phyloP scores from a whole-genome alignment of 306 rosid genomes.

The Potentilla sterilis region DNA sequence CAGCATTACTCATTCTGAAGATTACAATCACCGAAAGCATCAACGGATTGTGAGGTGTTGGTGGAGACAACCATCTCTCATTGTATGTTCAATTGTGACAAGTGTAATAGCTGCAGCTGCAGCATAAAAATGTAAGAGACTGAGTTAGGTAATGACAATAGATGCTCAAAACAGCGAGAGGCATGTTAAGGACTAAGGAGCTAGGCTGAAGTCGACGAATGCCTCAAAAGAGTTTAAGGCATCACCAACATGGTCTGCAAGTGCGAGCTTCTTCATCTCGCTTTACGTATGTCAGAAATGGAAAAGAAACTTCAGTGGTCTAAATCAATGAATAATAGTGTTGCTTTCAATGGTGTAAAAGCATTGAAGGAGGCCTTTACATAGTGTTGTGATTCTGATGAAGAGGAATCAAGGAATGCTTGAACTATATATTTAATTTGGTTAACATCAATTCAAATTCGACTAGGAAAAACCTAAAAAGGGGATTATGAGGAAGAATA shows the following conservation, averaged over 20 bases:
- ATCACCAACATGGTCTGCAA: not conserved
- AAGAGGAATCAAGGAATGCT: constrained; percentile 21
- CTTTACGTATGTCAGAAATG: not conserved
- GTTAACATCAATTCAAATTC: constrained; percentile 31
- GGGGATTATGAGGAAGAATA: no score
- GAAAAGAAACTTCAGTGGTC: not conserved
- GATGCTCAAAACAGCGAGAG: not conserved
- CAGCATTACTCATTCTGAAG: not conserved
- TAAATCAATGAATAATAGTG: not conserved
- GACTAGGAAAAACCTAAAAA: not conserved
- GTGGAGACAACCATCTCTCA: not conserved
- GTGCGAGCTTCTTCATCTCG: not conserved
- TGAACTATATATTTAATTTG: constrained; percentile 12
- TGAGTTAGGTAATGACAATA: not conserved
- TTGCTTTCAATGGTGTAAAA: not conserved
- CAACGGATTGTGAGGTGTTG: not conserved
- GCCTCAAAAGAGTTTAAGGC: not conserved
- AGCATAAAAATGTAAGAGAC: not conserved
- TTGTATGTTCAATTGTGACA: not conserved
- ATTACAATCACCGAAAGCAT: not conserved
- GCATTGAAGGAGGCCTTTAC: not conserved
- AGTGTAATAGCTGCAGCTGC: not conserved
- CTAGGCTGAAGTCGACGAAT: not conserved
- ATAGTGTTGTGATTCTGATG: constrained; percentile 13
- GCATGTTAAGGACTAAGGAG: not conserved